phyloP scores from a whole-genome alignment of 495 filamentous ascomycete genomes.

The Podospora pseudoanserina region DNA sequence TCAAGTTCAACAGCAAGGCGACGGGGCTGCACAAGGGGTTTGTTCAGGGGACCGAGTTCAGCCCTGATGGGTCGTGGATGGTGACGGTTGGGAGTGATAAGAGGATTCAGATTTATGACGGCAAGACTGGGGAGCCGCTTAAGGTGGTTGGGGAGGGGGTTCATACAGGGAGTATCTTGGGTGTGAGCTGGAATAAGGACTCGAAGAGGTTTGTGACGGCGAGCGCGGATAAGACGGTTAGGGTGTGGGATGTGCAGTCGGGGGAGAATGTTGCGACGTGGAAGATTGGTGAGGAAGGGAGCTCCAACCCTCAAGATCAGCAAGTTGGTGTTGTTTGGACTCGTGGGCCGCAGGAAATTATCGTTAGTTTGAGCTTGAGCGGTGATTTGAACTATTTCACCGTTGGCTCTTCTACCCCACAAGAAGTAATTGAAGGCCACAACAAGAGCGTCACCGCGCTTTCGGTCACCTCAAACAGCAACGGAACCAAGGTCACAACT shows the following conservation, averaged over 20 bases:
- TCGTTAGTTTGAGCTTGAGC: slow-evolving; percentile 82
- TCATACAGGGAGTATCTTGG: slow-evolving; percentile 90
- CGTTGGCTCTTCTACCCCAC: slow-evolving; percentile 63
- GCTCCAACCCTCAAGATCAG: slow-evolving; percentile 71
- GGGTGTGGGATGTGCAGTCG: slow-evolving; percentile 81
- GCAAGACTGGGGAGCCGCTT: slow-evolving; percentile 83
- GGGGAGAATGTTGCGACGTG: slow-evolving; percentile 75
- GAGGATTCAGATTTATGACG: slow-evolving; percentile 90
- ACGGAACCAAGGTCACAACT: slow-evolving; percentile 66
- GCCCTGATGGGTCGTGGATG: slow-evolving; percentile 78
- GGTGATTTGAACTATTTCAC: slow-evolving; percentile 89
- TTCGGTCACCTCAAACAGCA: slow-evolving; percentile 45
- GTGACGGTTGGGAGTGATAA: slow-evolving; percentile 88
- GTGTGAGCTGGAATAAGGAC: slow-evolving; percentile 84
- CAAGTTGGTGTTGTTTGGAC: slow-evolving; percentile 96
- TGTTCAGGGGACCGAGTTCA: slow-evolving; percentile 83
- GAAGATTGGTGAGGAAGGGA: slow-evolving; percentile 79
- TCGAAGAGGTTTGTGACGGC: slow-evolving; percentile 87
- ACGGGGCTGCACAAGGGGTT: slow-evolving; percentile 80
- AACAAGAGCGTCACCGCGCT: slow-evolving; percentile 87
- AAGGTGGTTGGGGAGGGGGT: slow-evolving; percentile 71
- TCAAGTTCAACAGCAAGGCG: slow-evolving; percentile 81
- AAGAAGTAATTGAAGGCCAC: slow-evolving; percentile 79
- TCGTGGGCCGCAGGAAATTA: slow-evolving; percentile 71
- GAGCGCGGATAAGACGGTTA: slow-evolving; percentile 89